Conservation (phyloP, 352 stramenopile species). For the Globisporangium canariense region DNA sequence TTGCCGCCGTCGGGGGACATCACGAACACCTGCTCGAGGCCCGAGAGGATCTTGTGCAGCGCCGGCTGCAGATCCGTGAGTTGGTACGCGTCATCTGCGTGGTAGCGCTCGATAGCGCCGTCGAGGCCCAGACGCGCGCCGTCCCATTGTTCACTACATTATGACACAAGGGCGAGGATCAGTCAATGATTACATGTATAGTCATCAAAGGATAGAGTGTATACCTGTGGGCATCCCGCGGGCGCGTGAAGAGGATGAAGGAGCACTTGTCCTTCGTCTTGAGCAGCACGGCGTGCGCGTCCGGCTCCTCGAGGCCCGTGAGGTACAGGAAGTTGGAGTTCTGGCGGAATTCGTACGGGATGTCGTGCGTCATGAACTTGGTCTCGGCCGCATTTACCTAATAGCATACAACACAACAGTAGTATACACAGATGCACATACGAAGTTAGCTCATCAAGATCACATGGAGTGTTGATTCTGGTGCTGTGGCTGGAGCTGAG, state of each 20-base stretch:
- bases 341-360: constrained; percentile 85
- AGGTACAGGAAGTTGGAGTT: constrained; percentile 87
- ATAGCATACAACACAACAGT: not conserved
- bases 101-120: constrained; percentile 50
- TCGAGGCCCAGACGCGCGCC: constrained; percentile 64
- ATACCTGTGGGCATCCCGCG: constrained; percentile 65
- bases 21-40: constrained; percentile 67
- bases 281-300: constrained; percentile 70
- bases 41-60: constrained; percentile 52
- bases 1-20: constrained; percentile 52
- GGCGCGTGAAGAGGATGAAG: constrained; percentile 77
- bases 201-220: not conserved
- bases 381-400: constrained; percentile 62
- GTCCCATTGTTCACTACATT: constrained; percentile 78
- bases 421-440: not conserved
- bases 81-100: constrained; percentile 65
- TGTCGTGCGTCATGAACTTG: constrained; percentile 88
- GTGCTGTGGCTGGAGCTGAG: not conserved
- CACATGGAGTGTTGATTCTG: not conserved
- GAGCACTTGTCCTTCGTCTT: constrained; percentile 60
- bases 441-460: not conserved
- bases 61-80: constrained; percentile 52
- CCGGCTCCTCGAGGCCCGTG: constrained; percentile 75
- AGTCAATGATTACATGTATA: not conserved
- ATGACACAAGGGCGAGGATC: not conserved